Conservation (phyloP, 2,329 filamentous ascomycete species). For the Penicillium sp. region DNA sequence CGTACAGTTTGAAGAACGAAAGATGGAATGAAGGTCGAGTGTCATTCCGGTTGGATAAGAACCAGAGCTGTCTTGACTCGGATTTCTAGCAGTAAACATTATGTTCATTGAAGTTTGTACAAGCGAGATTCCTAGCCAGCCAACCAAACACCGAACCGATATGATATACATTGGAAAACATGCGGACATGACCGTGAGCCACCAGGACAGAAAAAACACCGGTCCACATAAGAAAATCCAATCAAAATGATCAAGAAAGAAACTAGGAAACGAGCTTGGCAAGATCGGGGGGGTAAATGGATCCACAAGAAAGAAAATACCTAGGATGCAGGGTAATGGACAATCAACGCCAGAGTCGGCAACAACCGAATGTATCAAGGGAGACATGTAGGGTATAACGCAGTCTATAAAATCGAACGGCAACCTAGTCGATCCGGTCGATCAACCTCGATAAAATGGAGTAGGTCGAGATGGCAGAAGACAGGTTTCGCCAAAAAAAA, state of each 20-base stretch:
- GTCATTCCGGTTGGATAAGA: neutral
- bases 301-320: slow-evolving; percentile 6
- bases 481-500: neutral
- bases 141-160: slow-evolving; percentile 16
- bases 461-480: neutral
- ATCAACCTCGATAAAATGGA: neutral
- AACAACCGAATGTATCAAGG: slow-evolving; percentile 7
- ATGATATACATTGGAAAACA: slow-evolving; percentile 15
- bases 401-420: slow-evolving; percentile 19
- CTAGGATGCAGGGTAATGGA: slow-evolving; percentile 7
- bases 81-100: slow-evolving; percentile 5
- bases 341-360: slow-evolving; percentile 17
- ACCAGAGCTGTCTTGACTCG: slow-evolving; percentile 2
- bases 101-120: slow-evolving; percentile 8
- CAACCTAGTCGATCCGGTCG: neutral
- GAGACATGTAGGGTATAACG: slow-evolving; percentile 24
- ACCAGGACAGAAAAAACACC: slow-evolving; percentile 10
- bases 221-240: slow-evolving; percentile 1
- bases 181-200: slow-evolving; percentile 12
- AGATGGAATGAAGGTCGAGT: slow-evolving; percentile 3
- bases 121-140: slow-evolving; percentile 1
- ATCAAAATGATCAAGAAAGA: neutral
- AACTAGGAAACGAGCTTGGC: neutral
- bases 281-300: no score
- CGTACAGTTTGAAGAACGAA: slow-evolving; percentile 13